Conservation (phyloP, 257 asterid species). For the Lithospermum erythrorhizon region DNA sequence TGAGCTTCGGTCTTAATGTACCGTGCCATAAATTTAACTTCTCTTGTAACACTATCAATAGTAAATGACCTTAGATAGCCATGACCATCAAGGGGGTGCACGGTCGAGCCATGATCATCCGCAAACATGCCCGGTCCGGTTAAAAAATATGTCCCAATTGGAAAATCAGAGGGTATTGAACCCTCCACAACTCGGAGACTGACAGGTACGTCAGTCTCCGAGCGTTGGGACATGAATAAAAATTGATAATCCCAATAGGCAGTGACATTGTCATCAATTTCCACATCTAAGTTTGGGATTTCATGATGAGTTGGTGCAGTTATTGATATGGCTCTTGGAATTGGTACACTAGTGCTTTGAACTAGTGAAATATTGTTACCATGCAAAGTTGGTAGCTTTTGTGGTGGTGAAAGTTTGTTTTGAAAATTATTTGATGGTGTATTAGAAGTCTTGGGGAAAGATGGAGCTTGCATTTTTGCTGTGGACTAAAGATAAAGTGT, state of each 20-base stretch:
- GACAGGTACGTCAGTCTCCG: constrained; percentile 55
- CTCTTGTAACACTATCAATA: constrained; percentile 32
- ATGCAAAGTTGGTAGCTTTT: constrained; percentile 27
- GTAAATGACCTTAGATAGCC: constrained; percentile 68
- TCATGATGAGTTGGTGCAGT: constrained; percentile 26
- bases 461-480: constrained; percentile 52
- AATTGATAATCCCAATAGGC: constrained; percentile 91
- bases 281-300: constrained; percentile 12
- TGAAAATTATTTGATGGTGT: constrained; percentile 37
- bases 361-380: constrained; percentile 25
- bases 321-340: constrained; percentile 56
- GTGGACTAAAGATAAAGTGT: neutral
- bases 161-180: constrained; percentile 63
- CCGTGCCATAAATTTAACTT: constrained; percentile 72
- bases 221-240: constrained; percentile 83
- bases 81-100: constrained; percentile 94
- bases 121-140: constrained; percentile 88
- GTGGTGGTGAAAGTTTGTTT: constrained; percentile 16
- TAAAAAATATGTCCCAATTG: constrained; percentile 72
- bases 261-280: constrained; percentile 44
- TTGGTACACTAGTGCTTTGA: constrained; percentile 15
- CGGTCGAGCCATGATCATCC: constrained; percentile 96
- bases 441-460: constrained; percentile 33
- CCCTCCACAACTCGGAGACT: constrained; percentile 72
- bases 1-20: constrained; percentile 94